Conservation (phyloP, 2,329 filamentous ascomycete species). For the Juglanconis sp. region DNA sequence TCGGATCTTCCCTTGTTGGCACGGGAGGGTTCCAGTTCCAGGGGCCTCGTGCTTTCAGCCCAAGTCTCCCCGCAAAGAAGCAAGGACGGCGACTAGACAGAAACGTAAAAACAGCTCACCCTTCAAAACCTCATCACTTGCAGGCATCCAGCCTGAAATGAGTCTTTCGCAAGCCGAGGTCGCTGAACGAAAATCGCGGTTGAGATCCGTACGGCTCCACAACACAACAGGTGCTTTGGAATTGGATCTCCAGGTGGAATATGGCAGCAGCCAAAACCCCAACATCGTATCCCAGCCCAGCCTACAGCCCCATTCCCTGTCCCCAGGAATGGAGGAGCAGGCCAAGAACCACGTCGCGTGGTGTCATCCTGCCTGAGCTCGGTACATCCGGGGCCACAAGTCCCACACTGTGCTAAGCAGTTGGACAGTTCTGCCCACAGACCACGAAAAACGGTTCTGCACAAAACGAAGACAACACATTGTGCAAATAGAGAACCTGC, state of each 20-base stretch:
- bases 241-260: neutral
- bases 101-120: no score
- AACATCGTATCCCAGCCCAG: constrained; percentile 9
- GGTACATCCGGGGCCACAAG: neutral
- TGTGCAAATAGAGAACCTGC: no score
- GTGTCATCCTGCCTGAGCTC: neutral
- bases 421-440: neutral
- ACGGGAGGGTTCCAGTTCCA: neutral
- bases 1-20: constrained; percentile 15
- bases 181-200: neutral
- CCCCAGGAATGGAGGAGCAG: neutral
- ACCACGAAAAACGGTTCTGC: neutral
- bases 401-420: neutral
- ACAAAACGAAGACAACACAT: neutral
- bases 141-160: neutral
- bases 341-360: neutral
- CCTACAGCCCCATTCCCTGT: neutral
- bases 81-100: no score
- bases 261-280: constrained; percentile 4
- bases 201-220: neutral
- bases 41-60: neutral
- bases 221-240: neutral
- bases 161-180: neutral
- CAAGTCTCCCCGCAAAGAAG: neutral
- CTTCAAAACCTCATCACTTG: no score